Evolutionary conservation across 2,329 filamentous ascomycete species (phyloP).

Genomic region (Verticillium dahliae): DNA sequence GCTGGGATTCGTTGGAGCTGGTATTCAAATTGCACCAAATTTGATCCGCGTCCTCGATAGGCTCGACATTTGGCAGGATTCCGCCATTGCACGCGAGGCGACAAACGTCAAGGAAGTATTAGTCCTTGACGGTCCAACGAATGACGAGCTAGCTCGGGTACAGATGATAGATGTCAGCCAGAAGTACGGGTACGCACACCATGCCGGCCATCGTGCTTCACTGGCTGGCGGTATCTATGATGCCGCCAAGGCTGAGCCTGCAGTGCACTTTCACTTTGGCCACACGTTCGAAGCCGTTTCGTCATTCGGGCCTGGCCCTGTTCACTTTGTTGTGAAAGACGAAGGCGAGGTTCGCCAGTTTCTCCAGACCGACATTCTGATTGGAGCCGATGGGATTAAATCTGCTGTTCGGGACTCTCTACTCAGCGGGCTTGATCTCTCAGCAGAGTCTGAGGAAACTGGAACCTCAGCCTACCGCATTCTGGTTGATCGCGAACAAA

Average conservation of each 20-base stretch:
- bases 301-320: constrained; percentile 51
- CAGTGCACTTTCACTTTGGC: constrained; percentile 63
- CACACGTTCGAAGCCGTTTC: constrained; percentile 47
- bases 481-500: constrained; percentile 45
- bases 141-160: constrained; percentile 64
- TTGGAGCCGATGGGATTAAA: constrained; percentile 49
- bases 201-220: constrained; percentile 69
- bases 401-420: constrained; percentile 41
- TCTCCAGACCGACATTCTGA: constrained; percentile 41
- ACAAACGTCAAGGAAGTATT: constrained; percentile 56
- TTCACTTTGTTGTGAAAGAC: constrained; percentile 50
- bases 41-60: constrained; percentile 69
- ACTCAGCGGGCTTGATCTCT: constrained; percentile 41
- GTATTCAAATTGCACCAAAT: constrained; percentile 78
- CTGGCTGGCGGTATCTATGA: constrained; percentile 63
- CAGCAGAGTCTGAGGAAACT: constrained; percentile 37
- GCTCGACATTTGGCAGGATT: constrained; percentile 59
- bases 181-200: constrained; percentile 69
- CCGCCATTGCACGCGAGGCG: constrained; percentile 59
- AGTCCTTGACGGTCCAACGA: constrained; percentile 52
- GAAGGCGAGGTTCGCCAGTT: constrained; percentile 44
- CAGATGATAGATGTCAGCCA: constrained; percentile 58
- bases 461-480: constrained; percentile 49
- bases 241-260: constrained; percentile 55
- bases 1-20: constrained; percentile 75